phyloP scores from a whole-genome alignment of 2,329 filamentous ascomycete genomes.

The Alternaria consortialis region DNA sequence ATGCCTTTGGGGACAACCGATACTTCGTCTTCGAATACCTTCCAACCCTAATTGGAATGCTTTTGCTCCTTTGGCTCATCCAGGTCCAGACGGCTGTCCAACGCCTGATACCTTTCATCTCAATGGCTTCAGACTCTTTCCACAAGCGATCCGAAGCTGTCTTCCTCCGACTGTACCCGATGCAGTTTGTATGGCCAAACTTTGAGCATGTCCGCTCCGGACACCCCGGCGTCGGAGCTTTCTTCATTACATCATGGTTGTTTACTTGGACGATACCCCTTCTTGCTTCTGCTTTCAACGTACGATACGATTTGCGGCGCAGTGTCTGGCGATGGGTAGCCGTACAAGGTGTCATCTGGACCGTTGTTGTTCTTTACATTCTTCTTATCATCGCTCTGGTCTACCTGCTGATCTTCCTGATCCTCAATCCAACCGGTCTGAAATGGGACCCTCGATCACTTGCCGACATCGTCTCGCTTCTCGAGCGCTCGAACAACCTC shows the following conservation, averaged over 20 bases:
- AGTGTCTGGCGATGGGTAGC: slow-evolving; percentile 80
- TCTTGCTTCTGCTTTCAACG: slow-evolving; percentile 78
- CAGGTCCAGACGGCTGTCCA: slow-evolving; percentile 77
- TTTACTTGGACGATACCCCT: slow-evolving; percentile 82
- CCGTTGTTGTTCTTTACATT: slow-evolving; percentile 76
- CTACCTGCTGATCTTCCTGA: slow-evolving; percentile 71
- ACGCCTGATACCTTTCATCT: slow-evolving; percentile 78
- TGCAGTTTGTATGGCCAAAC: slow-evolving; percentile 73
- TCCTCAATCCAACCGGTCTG: slow-evolving; percentile 73
- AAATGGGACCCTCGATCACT: slow-evolving; percentile 86
- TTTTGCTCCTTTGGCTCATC: slow-evolving; percentile 80
- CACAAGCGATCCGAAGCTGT: slow-evolving; percentile 68
- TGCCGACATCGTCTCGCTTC: slow-evolving; percentile 79
- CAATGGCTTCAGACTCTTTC: slow-evolving; percentile 73
- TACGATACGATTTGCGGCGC: slow-evolving; percentile 66
- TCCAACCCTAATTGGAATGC: slow-evolving; percentile 76
- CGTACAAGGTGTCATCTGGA: slow-evolving; percentile 81
- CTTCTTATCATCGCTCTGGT: slow-evolving; percentile 68
- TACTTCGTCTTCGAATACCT: slow-evolving; percentile 91
- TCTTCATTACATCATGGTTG: slow-evolving; percentile 77
- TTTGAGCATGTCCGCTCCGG: slow-evolving; percentile 74
- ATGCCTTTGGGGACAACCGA: slow-evolving; percentile 71
- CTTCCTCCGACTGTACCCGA: slow-evolving; percentile 68
- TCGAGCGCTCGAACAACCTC: slow-evolving; percentile 82
- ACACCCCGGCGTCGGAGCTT: slow-evolving; percentile 71